Evolutionary conservation across 768 basidiomycete genomes (phyloP), one percentile per base, ranked within the genome.

Genomic region (Pilatotrama ljubarskyi): DNA sequence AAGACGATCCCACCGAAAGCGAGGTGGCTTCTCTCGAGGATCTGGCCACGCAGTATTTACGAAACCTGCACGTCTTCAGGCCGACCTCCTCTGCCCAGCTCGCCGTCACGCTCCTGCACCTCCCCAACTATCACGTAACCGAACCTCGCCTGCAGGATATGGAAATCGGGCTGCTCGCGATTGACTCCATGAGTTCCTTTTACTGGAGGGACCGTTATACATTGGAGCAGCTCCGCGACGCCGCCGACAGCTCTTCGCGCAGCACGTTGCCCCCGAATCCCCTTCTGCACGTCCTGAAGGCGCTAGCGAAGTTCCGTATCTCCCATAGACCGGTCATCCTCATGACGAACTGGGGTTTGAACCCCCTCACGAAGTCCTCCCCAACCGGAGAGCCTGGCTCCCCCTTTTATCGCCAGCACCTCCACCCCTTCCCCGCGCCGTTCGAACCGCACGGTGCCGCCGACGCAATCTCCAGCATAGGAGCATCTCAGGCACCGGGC

Each of bases 171-270:
- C 65, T 91, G 54, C 72, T 95, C 37, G 84, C 83, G 10, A 76
- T 94, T 46, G 92, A 95, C 72, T 91, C 91, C 14, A 72, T 91
- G 58, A 87, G 86, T 69, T 70, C 89, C 0, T 91, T 87, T 68
- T 83, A 90, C 72, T 94, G 93, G 92, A 62, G 79, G 2, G 91
- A 94, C 69, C 83, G 87, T 41, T 86, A 85, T 68, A 75, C 77
- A 38, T 73, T 74, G 29, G 90, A 92, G 71, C 84, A 84, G 64
- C 61, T 77, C 52, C 80, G 75, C 37, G 62, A 66, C 52, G 64
- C 36, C 48, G 29, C 56, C 20, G 44, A 57, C 55, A 38, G 55
- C 59, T 59, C 57, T 51, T 25, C 55, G 14, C 44, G 53, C 18
- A 29, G 2, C 13, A 20, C 14, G 8, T 51, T 22, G 52, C 61